These are phyloP conservation scores for Chlamydomonas incerta DNA, from an alignment of 139 green algal genomes.

Conservation along the genomic window DNA sequence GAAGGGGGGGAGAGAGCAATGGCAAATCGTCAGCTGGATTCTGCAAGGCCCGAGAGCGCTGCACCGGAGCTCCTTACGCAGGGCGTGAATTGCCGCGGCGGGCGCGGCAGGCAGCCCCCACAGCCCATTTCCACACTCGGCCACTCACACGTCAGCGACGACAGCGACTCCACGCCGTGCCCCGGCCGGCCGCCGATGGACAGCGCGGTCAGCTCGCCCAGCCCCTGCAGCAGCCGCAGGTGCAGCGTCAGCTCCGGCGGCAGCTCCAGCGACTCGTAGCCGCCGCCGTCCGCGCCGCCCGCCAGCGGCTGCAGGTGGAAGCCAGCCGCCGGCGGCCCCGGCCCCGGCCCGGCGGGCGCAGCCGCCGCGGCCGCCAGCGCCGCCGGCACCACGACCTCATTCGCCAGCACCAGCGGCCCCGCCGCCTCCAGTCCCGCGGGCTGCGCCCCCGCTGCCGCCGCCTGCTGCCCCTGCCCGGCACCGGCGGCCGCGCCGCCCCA, in stretches of 20 bases:
- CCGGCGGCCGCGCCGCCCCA: neutral
- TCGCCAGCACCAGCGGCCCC: slow-evolving; percentile 1
- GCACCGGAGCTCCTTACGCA: no score
- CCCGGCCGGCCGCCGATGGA: slow-evolving; percentile 32
- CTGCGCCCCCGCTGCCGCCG: neutral
- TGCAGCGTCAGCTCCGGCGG: slow-evolving; percentile 31
- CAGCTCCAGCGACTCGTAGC: neutral
- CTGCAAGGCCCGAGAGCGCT: no score
- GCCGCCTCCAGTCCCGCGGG: neutral
- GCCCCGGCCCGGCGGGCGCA: neutral
- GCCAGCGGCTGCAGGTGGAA: no score
- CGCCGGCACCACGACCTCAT: neutral
- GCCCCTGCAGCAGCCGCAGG: slow-evolving; percentile 36
- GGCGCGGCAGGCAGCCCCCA: no score
- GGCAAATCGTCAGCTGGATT: no score
- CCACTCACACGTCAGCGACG: slow-evolving; percentile 21
- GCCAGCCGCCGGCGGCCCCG: no score
- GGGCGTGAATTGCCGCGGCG: no score
- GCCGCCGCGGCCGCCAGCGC: neutral
- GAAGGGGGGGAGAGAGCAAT: no score
- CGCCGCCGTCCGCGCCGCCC: no score
- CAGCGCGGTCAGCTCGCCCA: slow-evolving; percentile 15
- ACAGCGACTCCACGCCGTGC: slow-evolving; percentile 39
- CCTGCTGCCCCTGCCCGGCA: no score
- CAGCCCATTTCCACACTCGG: neutral